A percentile compares a stretch with the other conserved stretches of the same genome.
Evolutionary conservation across 345 rosid species (phyloP).

Genomic region (Eucalyptus curtisii): DNA sequence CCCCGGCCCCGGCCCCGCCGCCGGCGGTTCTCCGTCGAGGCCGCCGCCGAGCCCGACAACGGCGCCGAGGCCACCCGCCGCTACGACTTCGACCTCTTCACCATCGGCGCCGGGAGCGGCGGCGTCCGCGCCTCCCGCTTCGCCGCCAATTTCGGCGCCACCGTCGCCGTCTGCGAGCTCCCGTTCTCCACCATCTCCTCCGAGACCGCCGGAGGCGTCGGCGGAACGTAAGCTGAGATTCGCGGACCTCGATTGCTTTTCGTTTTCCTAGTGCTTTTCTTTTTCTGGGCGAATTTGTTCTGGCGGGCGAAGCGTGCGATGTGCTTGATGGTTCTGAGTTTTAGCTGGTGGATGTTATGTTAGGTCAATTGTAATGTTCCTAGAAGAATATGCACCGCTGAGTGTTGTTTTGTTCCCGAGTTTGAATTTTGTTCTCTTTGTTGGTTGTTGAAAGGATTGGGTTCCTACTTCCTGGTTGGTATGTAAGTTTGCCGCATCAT

Average conservation of each 20-base stretch:
- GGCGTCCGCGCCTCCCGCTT: constrained; percentile 96
- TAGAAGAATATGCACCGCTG: not conserved
- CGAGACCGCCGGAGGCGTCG: constrained; percentile 85
- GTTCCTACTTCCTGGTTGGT: not conserved
- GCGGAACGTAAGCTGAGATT: constrained; percentile 70
- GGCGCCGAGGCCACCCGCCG: constrained; percentile 45
- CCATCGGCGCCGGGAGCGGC: constrained; percentile 94
- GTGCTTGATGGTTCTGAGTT: not conserved
- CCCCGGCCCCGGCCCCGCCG: not conserved
- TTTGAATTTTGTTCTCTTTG: not conserved
- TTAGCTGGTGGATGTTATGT: not conserved
- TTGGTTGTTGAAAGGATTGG: not conserved
- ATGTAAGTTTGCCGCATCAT: not conserved
- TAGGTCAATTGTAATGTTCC: not conserved
- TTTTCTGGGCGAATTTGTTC: not conserved
- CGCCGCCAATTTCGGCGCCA: constrained; percentile 74
- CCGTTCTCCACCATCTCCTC: constrained; percentile 89
- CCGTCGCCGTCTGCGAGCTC: constrained; percentile 93
- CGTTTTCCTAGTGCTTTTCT: not conserved
- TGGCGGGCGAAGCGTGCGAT: not conserved
- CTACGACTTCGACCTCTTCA: constrained; percentile 91
- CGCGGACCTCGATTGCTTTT: not conserved
- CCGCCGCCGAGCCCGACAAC: constrained; percentile 31
- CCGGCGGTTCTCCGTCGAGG: constrained; percentile 21
- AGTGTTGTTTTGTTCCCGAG: not conserved